A percentile compares a stretch with the other conserved stretches of the same genome.
Evolutionary conservation across 2,329 filamentous ascomycete genomes (phyloP).

Genomic region (Trichoderma brevicompactum): DNA sequence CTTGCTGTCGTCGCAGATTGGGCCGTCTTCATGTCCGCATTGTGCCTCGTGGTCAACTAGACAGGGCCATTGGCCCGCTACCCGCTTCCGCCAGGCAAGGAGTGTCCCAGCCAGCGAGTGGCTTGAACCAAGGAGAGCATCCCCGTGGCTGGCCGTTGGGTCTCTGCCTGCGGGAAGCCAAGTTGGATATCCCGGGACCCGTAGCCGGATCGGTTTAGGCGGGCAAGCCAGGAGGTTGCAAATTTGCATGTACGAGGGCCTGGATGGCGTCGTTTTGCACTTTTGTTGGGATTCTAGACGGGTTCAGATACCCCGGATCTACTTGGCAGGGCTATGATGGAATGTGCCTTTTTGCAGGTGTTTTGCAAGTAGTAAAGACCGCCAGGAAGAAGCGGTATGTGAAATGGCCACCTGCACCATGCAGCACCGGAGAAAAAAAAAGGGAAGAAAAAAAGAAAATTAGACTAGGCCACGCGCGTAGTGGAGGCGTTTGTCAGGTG

Average conservation of each 20-base stretch:
- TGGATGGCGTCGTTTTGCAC: neutral
- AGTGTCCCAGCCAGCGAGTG: neutral
- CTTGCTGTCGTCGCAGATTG: slow-evolving; percentile 22
- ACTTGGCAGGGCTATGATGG: neutral
- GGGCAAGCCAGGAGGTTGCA: slow-evolving; percentile 1
- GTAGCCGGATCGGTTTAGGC: slow-evolving; percentile 17
- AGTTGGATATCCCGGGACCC: slow-evolving; percentile 18
- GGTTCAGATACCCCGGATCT: slow-evolving; percentile 14
- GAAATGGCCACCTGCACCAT: slow-evolving; percentile 10
- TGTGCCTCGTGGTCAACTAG: slow-evolving; percentile 24
- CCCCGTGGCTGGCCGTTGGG: slow-evolving; percentile 22
- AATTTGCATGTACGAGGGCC: slow-evolving; percentile 1
- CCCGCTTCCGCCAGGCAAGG: slow-evolving; percentile 23
- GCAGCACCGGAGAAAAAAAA: slow-evolving; percentile 15
- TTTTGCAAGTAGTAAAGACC: slow-evolving; percentile 2
- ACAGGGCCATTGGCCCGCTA: slow-evolving; percentile 25
- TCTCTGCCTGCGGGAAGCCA: slow-evolving; percentile 13
- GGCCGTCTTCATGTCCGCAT: slow-evolving; percentile 10
- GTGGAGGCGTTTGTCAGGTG: slow-evolving; percentile 29
- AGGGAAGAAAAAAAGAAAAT: slow-evolving; percentile 10
- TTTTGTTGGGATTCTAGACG: slow-evolving; percentile 20
- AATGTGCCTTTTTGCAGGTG: neutral
- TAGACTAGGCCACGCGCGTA: slow-evolving; percentile 19
- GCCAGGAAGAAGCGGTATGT: slow-evolving; percentile 24
- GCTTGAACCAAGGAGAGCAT: slow-evolving; percentile 4